Conservation (phyloP, 2,329 filamentous ascomycete species). For the Colletotrichum sojae region DNA sequence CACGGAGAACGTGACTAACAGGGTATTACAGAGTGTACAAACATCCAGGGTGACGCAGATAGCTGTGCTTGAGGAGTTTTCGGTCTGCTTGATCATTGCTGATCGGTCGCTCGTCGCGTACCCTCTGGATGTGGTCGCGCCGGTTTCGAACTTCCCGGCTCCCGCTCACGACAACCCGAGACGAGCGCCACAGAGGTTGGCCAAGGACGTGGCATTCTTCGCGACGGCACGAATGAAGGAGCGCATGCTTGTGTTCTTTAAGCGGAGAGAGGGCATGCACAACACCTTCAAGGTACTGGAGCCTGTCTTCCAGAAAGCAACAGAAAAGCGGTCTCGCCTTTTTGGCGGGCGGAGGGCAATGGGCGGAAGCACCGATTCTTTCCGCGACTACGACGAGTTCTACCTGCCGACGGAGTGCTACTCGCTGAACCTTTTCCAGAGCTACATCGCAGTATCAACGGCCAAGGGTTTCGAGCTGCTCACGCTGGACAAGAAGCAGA, state of each 20-base stretch:
- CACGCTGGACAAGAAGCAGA: conserved; percentile 96
- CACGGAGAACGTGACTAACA: conserved; percentile 40
- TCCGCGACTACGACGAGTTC: conserved; percentile 98
- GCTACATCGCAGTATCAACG: conserved; percentile 91
- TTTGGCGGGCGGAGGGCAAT: conserved; percentile 72
- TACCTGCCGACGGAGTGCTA: conserved; percentile 97
- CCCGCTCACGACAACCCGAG: conserved; percentile 79
- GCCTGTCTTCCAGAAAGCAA: conserved; percentile 93
- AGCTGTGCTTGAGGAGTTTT: conserved; percentile 95
- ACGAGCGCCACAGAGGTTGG: conserved; percentile 91
- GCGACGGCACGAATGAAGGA: conserved; percentile 98
- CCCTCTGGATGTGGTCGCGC: conserved; percentile 87
- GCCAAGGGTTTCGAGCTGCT: conserved; percentile 95
- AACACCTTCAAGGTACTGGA: conserved; percentile 98
- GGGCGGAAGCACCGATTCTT: conserved; percentile 88
- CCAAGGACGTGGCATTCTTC: conserved; percentile 96
- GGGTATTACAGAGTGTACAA: conserved; percentile 75
- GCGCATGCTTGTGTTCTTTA: conserved; percentile 93
- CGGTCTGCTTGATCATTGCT: conserved; percentile 89
- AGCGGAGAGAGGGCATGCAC: conserved; percentile 91
- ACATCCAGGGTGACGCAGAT: conserved; percentile 88
- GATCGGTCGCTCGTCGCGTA: conserved; percentile 95
- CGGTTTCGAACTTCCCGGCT: conserved; percentile 72
- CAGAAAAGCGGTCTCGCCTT: conserved; percentile 82
- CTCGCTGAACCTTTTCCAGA: conserved; percentile 96